These are phyloP conservation scores for Geranomyces michiganensis DNA, from an alignment of 192 early-diverging fungal species.

Conservation along the genomic window DNA sequence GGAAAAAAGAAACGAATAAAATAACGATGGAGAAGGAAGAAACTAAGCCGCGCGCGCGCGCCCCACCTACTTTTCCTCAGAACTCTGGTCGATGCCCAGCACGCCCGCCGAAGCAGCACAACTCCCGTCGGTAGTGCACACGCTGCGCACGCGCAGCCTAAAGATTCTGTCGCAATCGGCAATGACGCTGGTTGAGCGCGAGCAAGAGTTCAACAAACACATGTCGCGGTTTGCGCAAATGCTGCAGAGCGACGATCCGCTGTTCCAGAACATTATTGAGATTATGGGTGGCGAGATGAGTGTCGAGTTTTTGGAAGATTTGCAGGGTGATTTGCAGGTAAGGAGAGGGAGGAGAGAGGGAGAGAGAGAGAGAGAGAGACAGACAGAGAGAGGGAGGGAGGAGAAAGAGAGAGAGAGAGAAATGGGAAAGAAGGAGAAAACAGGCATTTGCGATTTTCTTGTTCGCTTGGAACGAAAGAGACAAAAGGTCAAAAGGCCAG, in stretches of 20 bases:
- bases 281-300: slow-evolving; percentile 36
- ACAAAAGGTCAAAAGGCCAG: no score
- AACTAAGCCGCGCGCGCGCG: no score
- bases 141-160: slow-evolving; percentile 57
- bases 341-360: neutral
- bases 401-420: no score
- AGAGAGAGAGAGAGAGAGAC: no score
- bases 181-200: slow-evolving; percentile 67
- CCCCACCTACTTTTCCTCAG: slow-evolving; percentile 24
- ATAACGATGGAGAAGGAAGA: no score
- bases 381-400: neutral
- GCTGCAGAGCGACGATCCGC: slow-evolving; percentile 57
- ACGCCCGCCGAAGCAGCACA: slow-evolving; percentile 55
- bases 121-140: slow-evolving; percentile 50
- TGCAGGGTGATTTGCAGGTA: slow-evolving; percentile 10
- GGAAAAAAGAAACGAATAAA: neutral
- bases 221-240: slow-evolving; percentile 50
- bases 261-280: slow-evolving; percentile 57
- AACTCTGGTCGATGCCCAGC: slow-evolving; percentile 52
- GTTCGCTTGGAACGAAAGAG: no score
- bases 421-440: no score
- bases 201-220: slow-evolving; percentile 62
- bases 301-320: slow-evolving; percentile 17
- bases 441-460: no score
- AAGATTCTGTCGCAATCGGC: slow-evolving; percentile 57